Conservation (phyloP, 2,329 filamentous ascomycete genomes). For the Xylaria sp. region DNA sequence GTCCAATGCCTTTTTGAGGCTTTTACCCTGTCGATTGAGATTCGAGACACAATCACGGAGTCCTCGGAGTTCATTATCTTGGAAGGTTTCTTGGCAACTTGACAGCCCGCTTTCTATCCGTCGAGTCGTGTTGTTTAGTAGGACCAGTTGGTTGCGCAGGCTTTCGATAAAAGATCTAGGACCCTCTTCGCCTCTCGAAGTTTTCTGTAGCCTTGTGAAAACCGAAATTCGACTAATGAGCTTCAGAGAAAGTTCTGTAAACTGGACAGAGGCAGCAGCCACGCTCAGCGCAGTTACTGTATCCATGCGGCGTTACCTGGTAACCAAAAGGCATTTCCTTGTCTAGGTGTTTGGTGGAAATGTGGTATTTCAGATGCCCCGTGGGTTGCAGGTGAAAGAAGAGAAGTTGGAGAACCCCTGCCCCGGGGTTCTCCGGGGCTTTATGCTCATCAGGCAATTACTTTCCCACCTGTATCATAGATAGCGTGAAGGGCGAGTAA, state of each 20-base stretch:
- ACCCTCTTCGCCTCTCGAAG: background rate
- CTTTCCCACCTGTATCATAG: no score
- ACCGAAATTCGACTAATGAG: slow-evolving; percentile 8
- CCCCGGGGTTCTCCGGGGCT: background rate
- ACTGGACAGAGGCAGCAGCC: slow-evolving; percentile 9
- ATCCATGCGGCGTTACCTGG: slow-evolving; percentile 3
- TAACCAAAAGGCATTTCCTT: no score
- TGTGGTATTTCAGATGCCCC: background rate
- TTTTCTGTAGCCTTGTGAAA: slow-evolving; percentile 2
- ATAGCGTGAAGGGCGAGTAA: background rate
- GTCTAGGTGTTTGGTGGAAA: background rate
- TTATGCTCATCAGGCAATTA: background rate
- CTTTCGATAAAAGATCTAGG: slow-evolving; percentile 9
- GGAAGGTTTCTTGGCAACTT: background rate
- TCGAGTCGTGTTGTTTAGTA: slow-evolving; percentile 6
- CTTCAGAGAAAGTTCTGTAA: slow-evolving; percentile 7
- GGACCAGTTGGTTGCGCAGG: slow-evolving; percentile 12
- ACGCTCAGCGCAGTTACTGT: slow-evolving; percentile 5
- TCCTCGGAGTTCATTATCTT: background rate
- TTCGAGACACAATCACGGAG: slow-evolving; percentile 6
- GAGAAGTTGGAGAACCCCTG: background rate
- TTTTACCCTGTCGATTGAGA: slow-evolving; percentile 4
- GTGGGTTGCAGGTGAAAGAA: background rate
- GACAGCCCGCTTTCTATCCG: slow-evolving; percentile 8
- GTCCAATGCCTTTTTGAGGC: slow-evolving; percentile 4